Evolutionary conservation across 2,329 filamentous ascomycete species (phyloP), one percentile per base, ranked within the genome.

Genomic region (Apiospora malaysiana): DNA sequence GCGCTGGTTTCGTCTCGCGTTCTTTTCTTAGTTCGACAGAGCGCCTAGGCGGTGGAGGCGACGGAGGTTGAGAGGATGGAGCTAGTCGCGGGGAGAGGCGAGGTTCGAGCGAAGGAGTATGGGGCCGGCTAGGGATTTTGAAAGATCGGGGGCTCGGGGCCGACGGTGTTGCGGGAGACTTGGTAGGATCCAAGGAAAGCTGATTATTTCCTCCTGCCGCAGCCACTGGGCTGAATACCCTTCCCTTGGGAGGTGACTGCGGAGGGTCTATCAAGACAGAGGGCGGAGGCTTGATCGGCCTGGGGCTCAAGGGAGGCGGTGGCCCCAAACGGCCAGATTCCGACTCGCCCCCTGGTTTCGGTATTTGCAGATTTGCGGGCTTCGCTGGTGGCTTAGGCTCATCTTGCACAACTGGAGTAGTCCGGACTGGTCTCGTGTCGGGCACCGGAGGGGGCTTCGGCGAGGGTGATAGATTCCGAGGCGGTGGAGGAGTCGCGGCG

Each of bases 191-290:
- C 18, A 87, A 83, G 70, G 85, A 85, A 9, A 89, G 77, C 66
- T 76, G 74, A 84, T 85, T n/a, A 79, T 79, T 23, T 82, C 81
- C 51, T 21, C 88, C 85, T 46, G 79, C 80, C 12, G 79, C 73
- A 16, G 80, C 75, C 9, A 83, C 69, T 47, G 77, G 78, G 27
- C 80, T 75, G 23, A 79, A 73, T 5, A 42, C 40, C 63, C 79
- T 82, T 66, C 78, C 79, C 73, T 90, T 91, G 1, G 90, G 88
- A 0, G 92, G 91, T 14, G 92, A 94, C 68, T 87, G 87, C 6
- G 93, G 93, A 59, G 92, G 91, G 70, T 93, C 87, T 66, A 94
- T 84, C 6, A 87, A 89, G 71, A 95, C 89, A 43, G 71, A 67
- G 40, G 90, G 86, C 23, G 93, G 92, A 42, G 90, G 87, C n/a